Conservation (phyloP, 2,329 filamentous ascomycete species). For the Pseudogymnoascus sp. region DNA sequence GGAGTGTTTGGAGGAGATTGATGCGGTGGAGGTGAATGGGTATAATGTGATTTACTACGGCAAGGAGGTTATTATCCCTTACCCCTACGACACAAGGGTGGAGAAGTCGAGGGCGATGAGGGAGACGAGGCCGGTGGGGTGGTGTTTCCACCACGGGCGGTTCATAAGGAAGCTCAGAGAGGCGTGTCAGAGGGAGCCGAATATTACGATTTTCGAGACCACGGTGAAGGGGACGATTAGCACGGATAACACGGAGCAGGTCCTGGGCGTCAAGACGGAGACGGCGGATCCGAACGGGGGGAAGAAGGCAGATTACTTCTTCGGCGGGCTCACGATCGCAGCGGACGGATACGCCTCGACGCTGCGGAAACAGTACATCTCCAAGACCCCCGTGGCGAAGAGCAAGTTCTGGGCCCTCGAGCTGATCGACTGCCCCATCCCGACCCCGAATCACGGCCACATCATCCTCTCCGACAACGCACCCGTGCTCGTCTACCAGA, state of each 20-base stretch:
- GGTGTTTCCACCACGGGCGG: conserved; percentile 86
- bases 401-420: conserved; percentile 93
- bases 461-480: conserved; percentile 72
- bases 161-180: conserved; percentile 78
- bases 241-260: conserved; percentile 57
- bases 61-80: conserved; percentile 65
- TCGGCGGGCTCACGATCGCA: conserved; percentile 78
- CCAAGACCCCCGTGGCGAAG: conserved; percentile 57
- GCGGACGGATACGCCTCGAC: conserved; percentile 89
- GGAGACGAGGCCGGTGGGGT: conserved; percentile 52
- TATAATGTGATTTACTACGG: conserved; percentile 83
- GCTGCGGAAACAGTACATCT: conserved; percentile 74
- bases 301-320: conserved; percentile 68
- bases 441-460: conserved; percentile 68
- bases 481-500: conserved; percentile 91
- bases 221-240: conserved; percentile 71
- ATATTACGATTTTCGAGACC: conserved; percentile 86
- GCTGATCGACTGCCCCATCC: conserved; percentile 77
- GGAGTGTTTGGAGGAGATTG: conserved; percentile 80
- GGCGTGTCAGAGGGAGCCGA: conserved; percentile 64
- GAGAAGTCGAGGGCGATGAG: conserved; percentile 23
- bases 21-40: conserved; percentile 72
- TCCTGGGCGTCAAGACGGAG: conserved; percentile 73
- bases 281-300: conserved; percentile 51
- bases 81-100: conserved; percentile 46